Conservation (phyloP, 2,329 filamentous ascomycete genomes). For the Penicillium sp. region DNA sequence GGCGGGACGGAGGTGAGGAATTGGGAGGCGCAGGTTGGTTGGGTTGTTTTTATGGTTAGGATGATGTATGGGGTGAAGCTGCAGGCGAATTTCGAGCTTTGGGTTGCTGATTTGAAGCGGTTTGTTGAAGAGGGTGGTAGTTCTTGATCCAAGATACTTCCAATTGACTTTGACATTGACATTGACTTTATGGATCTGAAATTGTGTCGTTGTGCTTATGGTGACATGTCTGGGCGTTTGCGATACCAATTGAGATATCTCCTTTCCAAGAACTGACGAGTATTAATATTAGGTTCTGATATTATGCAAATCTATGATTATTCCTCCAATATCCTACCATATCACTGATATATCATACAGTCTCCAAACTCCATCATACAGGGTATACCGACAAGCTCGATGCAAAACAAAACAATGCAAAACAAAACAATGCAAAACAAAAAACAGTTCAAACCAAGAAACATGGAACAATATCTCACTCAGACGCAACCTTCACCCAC, state of each 20-base stretch:
- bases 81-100: slow-evolving; percentile 42
- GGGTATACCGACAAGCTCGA: slow-evolving; percentile 17
- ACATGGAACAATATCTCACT: slow-evolving; percentile 3
- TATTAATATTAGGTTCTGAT: not conserved
- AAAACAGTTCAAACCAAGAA: not conserved
- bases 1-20: slow-evolving; percentile 39
- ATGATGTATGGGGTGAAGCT: slow-evolving; percentile 45
- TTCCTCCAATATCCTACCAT: not conserved
- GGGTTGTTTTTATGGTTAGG: slow-evolving; percentile 43
- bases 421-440: slow-evolving; percentile 2
- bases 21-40: slow-evolving; percentile 50
- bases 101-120: slow-evolving; percentile 44
- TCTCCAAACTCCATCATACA: slow-evolving; percentile 17
- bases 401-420: not conserved
- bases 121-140: slow-evolving; percentile 36
- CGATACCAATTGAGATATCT: too few relatives aligned
- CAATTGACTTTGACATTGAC: too few relatives aligned
- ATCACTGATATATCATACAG: slow-evolving; percentile 5
- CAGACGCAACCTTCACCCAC: slow-evolving; percentile 32
- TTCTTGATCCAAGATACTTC: not conserved
- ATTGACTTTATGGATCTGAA: not conserved
- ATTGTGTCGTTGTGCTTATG: too few relatives aligned
- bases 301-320: not conserved
- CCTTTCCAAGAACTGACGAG: not conserved
- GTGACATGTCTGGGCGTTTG: too few relatives aligned